Evolutionary conservation across 164 flowering plant genomes (phyloP).

Genomic region (Tinospora cordifolia): DNA sequence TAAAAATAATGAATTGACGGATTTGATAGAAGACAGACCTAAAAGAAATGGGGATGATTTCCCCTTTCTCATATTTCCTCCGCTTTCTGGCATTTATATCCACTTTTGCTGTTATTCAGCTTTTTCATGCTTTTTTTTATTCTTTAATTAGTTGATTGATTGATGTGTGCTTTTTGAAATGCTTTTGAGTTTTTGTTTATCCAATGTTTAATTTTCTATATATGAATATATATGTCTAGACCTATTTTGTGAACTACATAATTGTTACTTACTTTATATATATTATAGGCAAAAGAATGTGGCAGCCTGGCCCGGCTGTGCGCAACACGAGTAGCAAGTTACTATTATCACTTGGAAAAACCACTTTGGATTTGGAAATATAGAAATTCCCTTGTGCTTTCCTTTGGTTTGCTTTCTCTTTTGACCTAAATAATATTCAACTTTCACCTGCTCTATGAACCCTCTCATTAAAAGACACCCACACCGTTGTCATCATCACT

Average conservation of each 20-base stretch:
- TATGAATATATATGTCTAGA: too few relatives aligned
- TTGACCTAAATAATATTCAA: background rate
- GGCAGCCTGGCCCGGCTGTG: too few relatives aligned
- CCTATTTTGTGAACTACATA: background rate
- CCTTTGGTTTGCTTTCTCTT: background rate
- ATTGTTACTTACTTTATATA: background rate
- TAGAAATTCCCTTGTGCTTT: background rate
- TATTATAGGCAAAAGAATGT: too few relatives aligned
- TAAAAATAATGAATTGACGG: background rate
- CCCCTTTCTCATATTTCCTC: background rate
- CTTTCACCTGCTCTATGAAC: background rate
- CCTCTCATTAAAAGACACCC: constrained; percentile 1
- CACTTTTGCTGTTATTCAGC: background rate
- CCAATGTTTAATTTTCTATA: background rate
- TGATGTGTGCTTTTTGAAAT: background rate
- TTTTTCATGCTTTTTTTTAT: background rate
- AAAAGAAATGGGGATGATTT: background rate
- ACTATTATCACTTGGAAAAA: background rate
- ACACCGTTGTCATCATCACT: background rate
- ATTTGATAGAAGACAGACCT: background rate
- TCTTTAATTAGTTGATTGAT: background rate
- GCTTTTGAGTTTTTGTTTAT: background rate
- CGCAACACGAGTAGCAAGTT: background rate
- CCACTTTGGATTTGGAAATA: background rate
- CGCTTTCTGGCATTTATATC: too few relatives aligned